Percentiles rank a stretch among this genome's conserved stretches.
These are phyloP conservation scores for Chondrus crispus DNA, from an alignment of 23 red algal species.

Conservation along the genomic window DNA sequence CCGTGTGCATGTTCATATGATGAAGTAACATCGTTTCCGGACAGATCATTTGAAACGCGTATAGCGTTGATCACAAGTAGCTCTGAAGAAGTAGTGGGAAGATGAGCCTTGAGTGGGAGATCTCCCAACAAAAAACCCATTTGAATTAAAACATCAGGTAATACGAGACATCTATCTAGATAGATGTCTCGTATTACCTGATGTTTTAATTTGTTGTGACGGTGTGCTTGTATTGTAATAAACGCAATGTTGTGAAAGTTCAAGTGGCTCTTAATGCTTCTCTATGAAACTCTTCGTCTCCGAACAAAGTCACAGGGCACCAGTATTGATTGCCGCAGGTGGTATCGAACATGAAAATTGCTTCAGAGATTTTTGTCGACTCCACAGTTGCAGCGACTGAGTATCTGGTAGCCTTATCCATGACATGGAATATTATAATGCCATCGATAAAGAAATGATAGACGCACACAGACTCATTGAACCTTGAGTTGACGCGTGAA, in stretches of 20 bases:
- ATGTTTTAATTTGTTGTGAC: too few relatives aligned
- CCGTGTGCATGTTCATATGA: neutral
- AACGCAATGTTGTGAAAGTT: too few relatives aligned
- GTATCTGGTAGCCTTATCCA: neutral
- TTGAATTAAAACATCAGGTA: too few relatives aligned
- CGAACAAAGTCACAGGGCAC: neutral
- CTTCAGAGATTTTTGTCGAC: neutral
- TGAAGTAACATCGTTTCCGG: neutral
- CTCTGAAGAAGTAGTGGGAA: too few relatives aligned
- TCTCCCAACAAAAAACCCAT: too few relatives aligned
- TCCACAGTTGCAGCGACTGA: neutral
- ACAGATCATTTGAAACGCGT: neutral
- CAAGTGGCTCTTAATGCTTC: too few relatives aligned
- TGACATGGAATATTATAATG: neutral
- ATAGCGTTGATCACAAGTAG: too few relatives aligned
- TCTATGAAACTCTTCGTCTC: neutral
- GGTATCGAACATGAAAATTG: neutral
- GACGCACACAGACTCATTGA: conserved; percentile 7
- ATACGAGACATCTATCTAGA: too few relatives aligned
- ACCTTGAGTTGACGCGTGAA: neutral
- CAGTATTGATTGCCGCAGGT: neutral
- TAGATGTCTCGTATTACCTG: too few relatives aligned
- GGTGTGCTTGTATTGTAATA: too few relatives aligned
- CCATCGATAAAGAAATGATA: conserved; percentile 22
- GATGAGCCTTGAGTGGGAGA: too few relatives aligned